Conservation (phyloP, 2,329 filamentous ascomycete genomes). For the Stagonosporopsis tanaceti region DNA sequence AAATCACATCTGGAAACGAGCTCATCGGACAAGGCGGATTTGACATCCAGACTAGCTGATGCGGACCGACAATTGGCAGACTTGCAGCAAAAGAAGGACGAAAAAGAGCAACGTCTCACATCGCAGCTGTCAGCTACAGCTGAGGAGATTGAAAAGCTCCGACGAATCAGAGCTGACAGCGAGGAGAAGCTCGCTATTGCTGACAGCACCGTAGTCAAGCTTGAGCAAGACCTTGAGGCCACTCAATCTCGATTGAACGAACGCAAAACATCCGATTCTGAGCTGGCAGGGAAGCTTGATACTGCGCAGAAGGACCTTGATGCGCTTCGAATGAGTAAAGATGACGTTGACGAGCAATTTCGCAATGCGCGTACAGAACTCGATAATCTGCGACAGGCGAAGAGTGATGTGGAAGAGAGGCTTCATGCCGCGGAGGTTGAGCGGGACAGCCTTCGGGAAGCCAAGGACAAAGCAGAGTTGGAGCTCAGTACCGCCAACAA, state of each 20-base stretch:
- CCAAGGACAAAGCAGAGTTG: background rate
- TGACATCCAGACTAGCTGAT: slow-evolving; percentile 1
- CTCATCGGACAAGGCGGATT: background rate
- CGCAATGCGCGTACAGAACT: slow-evolving; percentile 30
- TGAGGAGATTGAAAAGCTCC: slow-evolving; percentile 26
- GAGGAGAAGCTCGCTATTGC: slow-evolving; percentile 9
- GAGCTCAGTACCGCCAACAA: background rate
- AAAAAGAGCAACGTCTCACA: slow-evolving; percentile 1
- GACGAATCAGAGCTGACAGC: slow-evolving; percentile 18
- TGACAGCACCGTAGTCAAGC: background rate
- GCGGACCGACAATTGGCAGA: background rate
- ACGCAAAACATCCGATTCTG: background rate
- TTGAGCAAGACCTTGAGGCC: slow-evolving; percentile 5
- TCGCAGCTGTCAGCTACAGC: slow-evolving; percentile 28
- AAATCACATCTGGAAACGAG: slow-evolving; percentile 3
- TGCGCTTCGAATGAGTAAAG: slow-evolving; percentile 13
- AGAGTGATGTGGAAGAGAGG: slow-evolving; percentile 13
- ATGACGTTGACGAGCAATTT: slow-evolving; percentile 17
- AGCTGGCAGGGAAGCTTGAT: background rate
- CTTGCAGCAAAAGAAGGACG: background rate
- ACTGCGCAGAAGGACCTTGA: background rate
- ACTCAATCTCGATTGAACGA: background rate
- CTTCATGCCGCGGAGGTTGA: background rate
- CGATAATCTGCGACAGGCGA: slow-evolving; percentile 23
- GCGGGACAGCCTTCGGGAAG: background rate